A percentile compares a stretch with the other conserved stretches of the same genome.
Conservation (phyloP, 1,284 basidiomycete genomes). For the Ganoderma lingzhi region DNA sequence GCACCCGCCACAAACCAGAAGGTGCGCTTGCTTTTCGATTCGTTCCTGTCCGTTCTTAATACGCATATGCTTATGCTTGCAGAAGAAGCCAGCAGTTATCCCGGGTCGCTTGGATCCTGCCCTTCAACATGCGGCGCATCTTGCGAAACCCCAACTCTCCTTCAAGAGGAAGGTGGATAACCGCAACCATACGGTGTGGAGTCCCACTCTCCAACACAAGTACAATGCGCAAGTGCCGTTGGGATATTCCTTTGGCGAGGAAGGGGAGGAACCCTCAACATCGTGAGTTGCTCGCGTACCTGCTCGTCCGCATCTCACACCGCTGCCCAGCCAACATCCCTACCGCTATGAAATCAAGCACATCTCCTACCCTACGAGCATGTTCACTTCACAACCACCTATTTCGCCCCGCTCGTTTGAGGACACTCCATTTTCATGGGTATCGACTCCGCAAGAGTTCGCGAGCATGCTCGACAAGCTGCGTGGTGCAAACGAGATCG, state of each 20-base stretch:
- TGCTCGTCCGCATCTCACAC: not conserved
- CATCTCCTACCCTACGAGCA: conserved; percentile 71
- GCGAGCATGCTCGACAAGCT: conserved; percentile 74
- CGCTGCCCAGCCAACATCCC: conserved; percentile 63
- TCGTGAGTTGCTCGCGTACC: conserved; percentile 36
- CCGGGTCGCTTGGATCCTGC: conserved; percentile 61
- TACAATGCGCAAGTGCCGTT: conserved; percentile 84
- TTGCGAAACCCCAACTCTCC: conserved; percentile 81
- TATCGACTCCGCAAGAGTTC: conserved; percentile 69
- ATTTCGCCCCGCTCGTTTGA: conserved; percentile 66
- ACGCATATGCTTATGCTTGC: not conserved
- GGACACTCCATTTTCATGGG: conserved; percentile 77
- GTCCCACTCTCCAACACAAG: conserved; percentile 72
- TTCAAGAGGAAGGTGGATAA: conserved; percentile 74
- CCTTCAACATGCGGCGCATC: conserved; percentile 72
- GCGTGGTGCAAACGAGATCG: conserved; percentile 79
- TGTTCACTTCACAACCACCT: conserved; percentile 65
- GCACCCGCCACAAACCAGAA: conserved; percentile 39
- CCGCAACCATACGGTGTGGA: conserved; percentile 60
- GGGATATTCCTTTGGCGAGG: conserved; percentile 62
- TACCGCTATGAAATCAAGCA: conserved; percentile 86
- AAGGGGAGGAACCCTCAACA: conserved; percentile 47
- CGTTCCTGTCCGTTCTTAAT: not conserved
- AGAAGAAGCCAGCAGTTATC: conserved; percentile 42
- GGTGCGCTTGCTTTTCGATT: conserved; percentile 30